Conservation (phyloP, 176 grass and related monocot species). For the Coix lacrymajobi region DNA sequence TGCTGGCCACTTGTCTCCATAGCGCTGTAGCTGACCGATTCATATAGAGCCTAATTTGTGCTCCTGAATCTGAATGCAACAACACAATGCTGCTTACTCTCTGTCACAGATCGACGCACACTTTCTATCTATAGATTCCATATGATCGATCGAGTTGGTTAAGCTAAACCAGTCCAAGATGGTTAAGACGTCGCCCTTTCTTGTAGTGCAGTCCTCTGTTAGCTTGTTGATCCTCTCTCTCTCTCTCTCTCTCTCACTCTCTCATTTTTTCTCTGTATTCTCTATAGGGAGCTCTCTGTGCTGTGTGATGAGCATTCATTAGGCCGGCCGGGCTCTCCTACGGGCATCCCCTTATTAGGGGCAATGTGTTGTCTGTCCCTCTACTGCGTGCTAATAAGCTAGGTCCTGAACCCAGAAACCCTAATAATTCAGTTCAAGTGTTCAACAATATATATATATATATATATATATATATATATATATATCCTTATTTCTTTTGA, state of each 20-base stretch:
- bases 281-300: neutral
- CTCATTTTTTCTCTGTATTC: neutral
- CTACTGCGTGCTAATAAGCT: neutral
- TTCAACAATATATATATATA: too few relatives aligned
- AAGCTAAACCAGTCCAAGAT: slow-evolving; percentile 48
- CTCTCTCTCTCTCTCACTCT: neutral
- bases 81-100: neutral
- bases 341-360: neutral
- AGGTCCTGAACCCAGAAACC: neutral
- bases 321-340: neutral
- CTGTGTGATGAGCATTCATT: neutral
- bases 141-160: slow-evolving; percentile 37
- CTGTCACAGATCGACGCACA: slow-evolving; percentile 23
- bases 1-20: neutral
- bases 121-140: neutral
- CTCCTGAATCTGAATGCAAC: neutral
- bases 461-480: too few relatives aligned
- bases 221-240: slow-evolving; percentile 10
- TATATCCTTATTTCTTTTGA: neutral
- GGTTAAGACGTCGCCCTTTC: slow-evolving; percentile 57
- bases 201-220: slow-evolving; percentile 28
- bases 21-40: neutral
- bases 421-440: slow-evolving; percentile 4
- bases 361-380: neutral
- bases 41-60: neutral